Evolutionary conservation across 768 basidiomycete species (phyloP), one percentile per base, ranked within the genome.

Genomic region (Suillus hirtellus): DNA sequence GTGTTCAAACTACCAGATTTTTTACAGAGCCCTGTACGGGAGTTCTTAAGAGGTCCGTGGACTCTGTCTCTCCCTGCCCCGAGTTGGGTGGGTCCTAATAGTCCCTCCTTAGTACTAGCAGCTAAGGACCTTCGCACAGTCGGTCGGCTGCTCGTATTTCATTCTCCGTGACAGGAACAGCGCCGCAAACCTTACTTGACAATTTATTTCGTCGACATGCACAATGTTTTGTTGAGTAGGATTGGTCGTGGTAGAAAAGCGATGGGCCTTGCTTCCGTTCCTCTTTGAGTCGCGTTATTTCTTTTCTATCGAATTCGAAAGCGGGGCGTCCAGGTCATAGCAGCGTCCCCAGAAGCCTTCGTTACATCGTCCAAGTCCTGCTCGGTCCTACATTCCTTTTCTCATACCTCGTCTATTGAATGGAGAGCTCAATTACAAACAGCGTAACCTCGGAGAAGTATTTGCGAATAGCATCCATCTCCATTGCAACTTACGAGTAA

Each of bases 401-500:
- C 3, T n/a, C 3, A 31, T 31, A 31, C 31, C 31, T 31, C 31
- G 31, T 55, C 35, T 21, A 37, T 21, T 14, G 21, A 55, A 55
- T 55, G 47, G 47, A 49, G 14, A 12, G 34, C 34, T 37, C 21
- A 9, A 27, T 64, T 24, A 60, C 59, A 49, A 31, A 59, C 65
- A 49, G 27, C 31, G 49, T 49, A 31, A 15, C 53, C 54, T 66
- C 76, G 17, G 72, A 73, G 70, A 68, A 64, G 63, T 78, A 76
- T 64, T 62, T 79, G 61, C 73, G 78, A 44, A 66, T 78, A 56
- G 67, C 71, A 52, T 75, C 79, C 24, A 64, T 79, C 56, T 74
- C 79, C 12, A 72, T 79, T 59, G 77, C 76, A 17, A 68, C 68
- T 27, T 79, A 80, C 65, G 79, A 79, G 78, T 79, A n/a, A 52